Percentiles rank a stretch among this genome's conserved stretches.
These are phyloP conservation scores for Aphanomyces cochlioides DNA, from an alignment of 352 stramenopile species.

Conservation along the genomic window DNA sequence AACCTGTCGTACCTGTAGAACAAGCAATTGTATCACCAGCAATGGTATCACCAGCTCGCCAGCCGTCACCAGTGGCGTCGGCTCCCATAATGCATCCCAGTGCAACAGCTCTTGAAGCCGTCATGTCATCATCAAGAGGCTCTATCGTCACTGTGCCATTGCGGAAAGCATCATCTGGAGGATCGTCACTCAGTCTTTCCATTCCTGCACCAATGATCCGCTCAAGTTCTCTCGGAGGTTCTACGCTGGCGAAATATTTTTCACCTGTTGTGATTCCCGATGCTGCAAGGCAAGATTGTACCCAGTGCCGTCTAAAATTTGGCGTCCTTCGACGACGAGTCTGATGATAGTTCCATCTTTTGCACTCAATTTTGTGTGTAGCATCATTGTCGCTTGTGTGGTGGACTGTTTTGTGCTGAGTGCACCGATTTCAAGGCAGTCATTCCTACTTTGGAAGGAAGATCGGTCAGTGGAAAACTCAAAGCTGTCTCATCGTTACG, in stretches of 20 bases:
- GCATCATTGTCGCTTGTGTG: slow-evolving; percentile 77
- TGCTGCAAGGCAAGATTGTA: slow-evolving; percentile 47
- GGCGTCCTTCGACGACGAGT: slow-evolving; percentile 65
- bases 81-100: no score
- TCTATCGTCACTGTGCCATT: no score
- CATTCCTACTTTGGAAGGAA: slow-evolving; percentile 19
- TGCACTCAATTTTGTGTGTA: slow-evolving; percentile 30
- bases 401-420: slow-evolving; percentile 66
- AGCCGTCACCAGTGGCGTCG: no score
- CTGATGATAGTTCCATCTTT: slow-evolving; percentile 24
- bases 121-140: no score
- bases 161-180: background rate
- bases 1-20: no score
- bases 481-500: slow-evolving; percentile 49
- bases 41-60: no score
- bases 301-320: slow-evolving; percentile 69
- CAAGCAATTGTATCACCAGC: no score
- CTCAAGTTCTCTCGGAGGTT: slow-evolving; percentile 39
- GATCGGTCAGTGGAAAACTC: background rate
- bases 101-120: no score
- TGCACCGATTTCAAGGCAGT: slow-evolving; percentile 65
- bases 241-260: slow-evolving; percentile 9
- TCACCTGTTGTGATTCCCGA: slow-evolving; percentile 51
- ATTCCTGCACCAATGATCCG: slow-evolving; percentile 47
- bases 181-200: background rate